Evolutionary conservation across 2,329 filamentous ascomycete species (phyloP), one percentile per base, ranked within the genome.

Genomic region (Didymella keratinophila): DNA sequence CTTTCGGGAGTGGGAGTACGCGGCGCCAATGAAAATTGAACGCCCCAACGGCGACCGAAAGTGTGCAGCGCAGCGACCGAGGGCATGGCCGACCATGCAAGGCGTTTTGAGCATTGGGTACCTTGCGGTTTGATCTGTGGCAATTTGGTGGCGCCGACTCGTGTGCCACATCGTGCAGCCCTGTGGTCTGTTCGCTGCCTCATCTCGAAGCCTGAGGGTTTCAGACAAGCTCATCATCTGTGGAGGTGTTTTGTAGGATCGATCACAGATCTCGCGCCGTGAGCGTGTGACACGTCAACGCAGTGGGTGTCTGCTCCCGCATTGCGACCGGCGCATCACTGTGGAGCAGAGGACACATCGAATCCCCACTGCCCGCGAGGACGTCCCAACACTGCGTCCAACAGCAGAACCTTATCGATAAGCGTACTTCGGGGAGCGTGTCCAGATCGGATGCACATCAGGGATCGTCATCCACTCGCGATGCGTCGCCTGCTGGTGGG

Each of bases 381-480:
- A 49, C 23, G 49, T 51, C 52, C 52, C 60, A 60, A 60, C 50
- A 59, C 54, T 52, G 52, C 41, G 32, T 28, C 45, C 46, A 42
- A 34, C 50, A 51, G 39, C 27, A 43, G 21, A 57, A 54, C 49
- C 56, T 58, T 64, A 67, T 68, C 62, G 60, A 69, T 64, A 64
- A 54, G 54, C 27, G 45, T 47, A 47, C 23, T 28, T 45, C n/a
- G 44, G 47, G 46, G 46, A 49, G 16, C 8, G 34, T 59, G 61
- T 63, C 68, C 58, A 70, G 69, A 71, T 64, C 61, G 39, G 69
- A 72, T 72, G 64, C 52, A 58, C 68, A 43, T 59, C 63, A 66
- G 61, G 63, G 63, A 62, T 53, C 46, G 50, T 53, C 48, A 44
- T 47, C 51, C 23, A 46, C 11, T 56, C 30, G 41, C 32, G 41